Conservation (phyloP, 805 yeast genomes). For the Lachancea sp. region DNA sequence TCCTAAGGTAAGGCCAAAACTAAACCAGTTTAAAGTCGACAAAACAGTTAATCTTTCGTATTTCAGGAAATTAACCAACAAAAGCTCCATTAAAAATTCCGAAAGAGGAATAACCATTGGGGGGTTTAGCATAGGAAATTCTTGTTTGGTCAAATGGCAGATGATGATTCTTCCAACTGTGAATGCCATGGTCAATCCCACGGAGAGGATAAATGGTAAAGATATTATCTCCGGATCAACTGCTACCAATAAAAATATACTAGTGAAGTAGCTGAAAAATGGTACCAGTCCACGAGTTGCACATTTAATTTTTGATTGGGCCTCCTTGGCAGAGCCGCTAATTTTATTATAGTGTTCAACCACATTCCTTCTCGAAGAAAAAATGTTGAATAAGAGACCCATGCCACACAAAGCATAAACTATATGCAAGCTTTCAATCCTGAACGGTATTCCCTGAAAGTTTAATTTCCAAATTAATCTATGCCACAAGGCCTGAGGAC, state of each 20-base stretch:
- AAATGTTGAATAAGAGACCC: slow-evolving; percentile 57
- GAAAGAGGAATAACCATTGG: slow-evolving; percentile 60
- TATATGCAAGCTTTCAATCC: slow-evolving; percentile 41
- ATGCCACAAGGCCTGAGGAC: slow-evolving; percentile 61
- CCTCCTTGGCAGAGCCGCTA: slow-evolving; percentile 24
- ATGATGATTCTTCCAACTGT: slow-evolving; percentile 86
- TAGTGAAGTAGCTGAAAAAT: slow-evolving; percentile 47
- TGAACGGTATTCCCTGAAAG: slow-evolving; percentile 16
- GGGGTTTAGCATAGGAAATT: slow-evolving; percentile 66
- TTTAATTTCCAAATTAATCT: slow-evolving; percentile 35
- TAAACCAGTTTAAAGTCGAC: slow-evolving; percentile 52
- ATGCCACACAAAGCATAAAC: slow-evolving; percentile 52
- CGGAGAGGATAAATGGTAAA: slow-evolving; percentile 58
- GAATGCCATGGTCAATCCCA: slow-evolving; percentile 74
- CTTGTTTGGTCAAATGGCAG: slow-evolving; percentile 76
- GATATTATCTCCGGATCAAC: slow-evolving; percentile 44
- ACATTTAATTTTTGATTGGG: slow-evolving; percentile 19
- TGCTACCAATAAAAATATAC: slow-evolving; percentile 43
- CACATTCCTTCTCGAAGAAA: slow-evolving; percentile 61
- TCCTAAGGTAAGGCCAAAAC: slow-evolving; percentile 61
- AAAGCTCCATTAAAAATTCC: slow-evolving; percentile 35
- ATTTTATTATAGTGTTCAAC: slow-evolving; percentile 38
- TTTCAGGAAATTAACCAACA: slow-evolving; percentile 22
- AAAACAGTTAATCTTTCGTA: slow-evolving; percentile 37
- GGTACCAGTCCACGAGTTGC: slow-evolving; percentile 61